phyloP scores from a whole-genome alignment of 1,139 yeast species.

The Geotrichum restrictum region DNA sequence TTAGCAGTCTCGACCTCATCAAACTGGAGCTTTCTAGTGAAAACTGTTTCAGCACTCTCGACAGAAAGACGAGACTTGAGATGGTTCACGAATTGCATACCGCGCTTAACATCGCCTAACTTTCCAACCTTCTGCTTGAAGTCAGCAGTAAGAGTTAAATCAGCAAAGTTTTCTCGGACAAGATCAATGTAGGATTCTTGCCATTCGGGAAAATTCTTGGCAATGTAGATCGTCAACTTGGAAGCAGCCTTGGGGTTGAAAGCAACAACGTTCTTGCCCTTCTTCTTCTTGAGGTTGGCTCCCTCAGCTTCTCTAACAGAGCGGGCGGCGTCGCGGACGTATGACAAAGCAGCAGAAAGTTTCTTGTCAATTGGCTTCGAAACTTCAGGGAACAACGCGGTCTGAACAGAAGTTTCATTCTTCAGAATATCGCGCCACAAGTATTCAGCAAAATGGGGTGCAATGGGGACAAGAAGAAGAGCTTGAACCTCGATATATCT shows the following conservation, averaged over 20 bases:
- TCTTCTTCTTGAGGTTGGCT: slow-evolving; percentile 81
- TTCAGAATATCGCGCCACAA: slow-evolving; percentile 79
- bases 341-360: slow-evolving; percentile 64
- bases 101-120: slow-evolving; percentile 68
- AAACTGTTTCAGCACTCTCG: slow-evolving; percentile 64
- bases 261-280: slow-evolving; percentile 71
- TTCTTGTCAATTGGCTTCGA: slow-evolving; percentile 60
- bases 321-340: slow-evolving; percentile 73
- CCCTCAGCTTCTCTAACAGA: slow-evolving; percentile 92
- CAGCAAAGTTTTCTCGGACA: slow-evolving; percentile 72
- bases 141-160: slow-evolving; percentile 32
- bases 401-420: slow-evolving; percentile 56
- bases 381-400: slow-evolving; percentile 73
- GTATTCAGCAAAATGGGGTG: slow-evolving; percentile 94
- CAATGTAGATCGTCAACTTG: slow-evolving; percentile 64
- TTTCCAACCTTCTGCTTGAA: slow-evolving; percentile 40
- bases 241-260: slow-evolving; percentile 72
- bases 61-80: slow-evolving; percentile 69
- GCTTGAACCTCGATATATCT: slow-evolving; percentile 84
- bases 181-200: slow-evolving; percentile 83
- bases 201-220: slow-evolving; percentile 93
- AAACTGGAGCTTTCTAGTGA: slow-evolving; percentile 80
- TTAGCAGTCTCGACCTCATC: slow-evolving; percentile 69
- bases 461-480: slow-evolving; percentile 80
- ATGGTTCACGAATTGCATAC: slow-evolving; percentile 92